Evolutionary conservation across 352 stramenopile genomes (phyloP).

Genomic region (Aphanomyces invadans): DNA sequence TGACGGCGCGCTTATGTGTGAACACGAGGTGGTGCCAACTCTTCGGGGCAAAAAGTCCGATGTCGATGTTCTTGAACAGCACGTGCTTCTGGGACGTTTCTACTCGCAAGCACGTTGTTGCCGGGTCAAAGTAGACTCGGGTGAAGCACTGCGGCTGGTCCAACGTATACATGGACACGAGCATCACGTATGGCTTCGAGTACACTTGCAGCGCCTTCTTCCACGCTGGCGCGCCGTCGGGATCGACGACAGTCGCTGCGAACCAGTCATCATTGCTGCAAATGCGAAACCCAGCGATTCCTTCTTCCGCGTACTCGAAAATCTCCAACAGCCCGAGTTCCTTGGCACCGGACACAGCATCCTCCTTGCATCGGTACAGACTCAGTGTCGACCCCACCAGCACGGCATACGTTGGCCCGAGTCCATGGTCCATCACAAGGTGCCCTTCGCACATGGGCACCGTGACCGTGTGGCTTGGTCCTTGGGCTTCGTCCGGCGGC

Average conservation of each 20-base stretch:
- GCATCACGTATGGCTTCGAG: slow-evolving; percentile 6
- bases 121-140: slow-evolving; percentile 66
- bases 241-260: not conserved
- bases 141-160: slow-evolving; percentile 55
- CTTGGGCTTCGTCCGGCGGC: not conserved
- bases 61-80: slow-evolving; percentile 55
- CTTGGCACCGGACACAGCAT: slow-evolving; percentile 32
- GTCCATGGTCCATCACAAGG: slow-evolving; percentile 34
- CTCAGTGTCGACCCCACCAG: slow-evolving; percentile 51
- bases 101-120: slow-evolving; percentile 50
- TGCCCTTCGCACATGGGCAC: slow-evolving; percentile 54
- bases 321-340: slow-evolving; percentile 38
- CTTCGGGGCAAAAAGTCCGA: slow-evolving; percentile 35
- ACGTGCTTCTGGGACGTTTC: slow-evolving; percentile 49
- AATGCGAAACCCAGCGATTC: slow-evolving; percentile 40
- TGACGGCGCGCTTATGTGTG: slow-evolving; percentile 56
- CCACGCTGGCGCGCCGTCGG: slow-evolving; percentile 24
- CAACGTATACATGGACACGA: slow-evolving; percentile 65
- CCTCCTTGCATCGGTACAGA: slow-evolving; percentile 41
- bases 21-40: slow-evolving; percentile 68
- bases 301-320: slow-evolving; percentile 32
- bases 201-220: not conserved
- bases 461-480: slow-evolving; percentile 26
- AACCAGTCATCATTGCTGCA: slow-evolving; percentile 39
- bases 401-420: slow-evolving; percentile 43